Conservation (phyloP, 495 filamentous ascomycete genomes). For the Neurospora sp. region DNA sequence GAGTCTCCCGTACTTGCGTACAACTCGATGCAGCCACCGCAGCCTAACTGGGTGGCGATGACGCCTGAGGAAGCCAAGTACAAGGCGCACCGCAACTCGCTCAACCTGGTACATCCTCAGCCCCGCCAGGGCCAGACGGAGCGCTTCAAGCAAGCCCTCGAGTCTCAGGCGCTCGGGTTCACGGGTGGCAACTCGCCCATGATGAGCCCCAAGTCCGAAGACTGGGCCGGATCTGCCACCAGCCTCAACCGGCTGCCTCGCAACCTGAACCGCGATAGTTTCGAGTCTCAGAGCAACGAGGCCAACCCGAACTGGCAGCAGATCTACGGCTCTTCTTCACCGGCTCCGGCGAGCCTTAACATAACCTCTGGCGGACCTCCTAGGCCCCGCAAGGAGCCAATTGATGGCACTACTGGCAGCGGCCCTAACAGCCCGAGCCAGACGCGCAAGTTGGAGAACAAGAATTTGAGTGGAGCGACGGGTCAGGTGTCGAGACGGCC, state of each 20-base stretch:
- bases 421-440: slow-evolving; percentile 3
- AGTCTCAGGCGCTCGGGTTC: slow-evolving; percentile 67
- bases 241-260: slow-evolving; percentile 32
- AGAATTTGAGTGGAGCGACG: slow-evolving; percentile 35
- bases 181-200: slow-evolving; percentile 32
- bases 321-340: slow-evolving; percentile 18
- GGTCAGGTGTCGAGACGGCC: slow-evolving; percentile 33
- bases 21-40: slow-evolving; percentile 22
- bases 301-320: slow-evolving; percentile 30
- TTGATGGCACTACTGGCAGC: slow-evolving; percentile 18
- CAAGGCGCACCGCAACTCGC: slow-evolving; percentile 77
- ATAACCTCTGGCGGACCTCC: slow-evolving; percentile 28
- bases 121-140: slow-evolving; percentile 74
- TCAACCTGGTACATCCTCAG: slow-evolving; percentile 85
- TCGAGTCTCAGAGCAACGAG: slow-evolving; percentile 20
- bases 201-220: slow-evolving; percentile 58
- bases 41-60: slow-evolving; percentile 24
- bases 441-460: slow-evolving; percentile 36
- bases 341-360: slow-evolving; percentile 15
- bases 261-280: slow-evolving; percentile 35
- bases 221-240: slow-evolving; percentile 60
- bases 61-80: slow-evolving; percentile 83
- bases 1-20: slow-evolving; percentile 8
- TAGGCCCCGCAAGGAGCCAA: slow-evolving; percentile 44
- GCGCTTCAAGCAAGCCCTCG: slow-evolving; percentile 70